Evolutionary conservation across 176 grass and related monocot genomes (phyloP), one percentile per base, ranked within the genome.

Genomic region (Urochloa ruziziensis): DNA sequence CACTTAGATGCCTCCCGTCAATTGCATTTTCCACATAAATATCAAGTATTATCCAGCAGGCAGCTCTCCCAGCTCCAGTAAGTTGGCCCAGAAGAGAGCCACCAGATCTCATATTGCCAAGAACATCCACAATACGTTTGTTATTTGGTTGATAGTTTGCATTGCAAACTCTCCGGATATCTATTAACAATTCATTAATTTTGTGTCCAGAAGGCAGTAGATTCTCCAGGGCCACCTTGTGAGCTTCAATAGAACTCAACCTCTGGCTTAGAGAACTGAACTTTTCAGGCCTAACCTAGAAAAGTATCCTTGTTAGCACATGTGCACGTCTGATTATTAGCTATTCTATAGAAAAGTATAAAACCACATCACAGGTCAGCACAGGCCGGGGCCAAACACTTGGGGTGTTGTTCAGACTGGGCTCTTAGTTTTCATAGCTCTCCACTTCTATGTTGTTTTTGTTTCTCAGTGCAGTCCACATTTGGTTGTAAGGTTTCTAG

Each of bases 241-340:
- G 89, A 75, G 81, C 83, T 85, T 99, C 93, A 29, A 96, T 85
- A 85, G 86, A 91, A 77, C 80, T 75, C 54, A 94, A 57, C 82
- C 91, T 94, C 83, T 96, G 89, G 64, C 78, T 90, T 77, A 99
- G 88, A 84, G 58, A 61, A 69, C 89, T 92, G 77, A 99, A 99
- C 62, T 83, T 89, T 76, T 96, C 91, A 90, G 96, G 93, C 93
- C 96, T 99, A 81, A 64, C 69, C 85, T 89, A 87, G 84, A 88
- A 77, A 90, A 90, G 19, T 53, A 34, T 77, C 52, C 58, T 81
- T 51, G 33, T 92, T 66, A 94, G 77, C 75, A 80, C 36, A 87
- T 67, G 79, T 76, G 27, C 58, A 85, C 51, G 61, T 74, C 14
- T 67, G 36, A 77, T 80, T 61, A 60, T 58, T 40, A 79, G 51